Conservation (phyloP, 2,329 filamentous ascomycete genomes). For the Fusarium sacchari region DNA sequence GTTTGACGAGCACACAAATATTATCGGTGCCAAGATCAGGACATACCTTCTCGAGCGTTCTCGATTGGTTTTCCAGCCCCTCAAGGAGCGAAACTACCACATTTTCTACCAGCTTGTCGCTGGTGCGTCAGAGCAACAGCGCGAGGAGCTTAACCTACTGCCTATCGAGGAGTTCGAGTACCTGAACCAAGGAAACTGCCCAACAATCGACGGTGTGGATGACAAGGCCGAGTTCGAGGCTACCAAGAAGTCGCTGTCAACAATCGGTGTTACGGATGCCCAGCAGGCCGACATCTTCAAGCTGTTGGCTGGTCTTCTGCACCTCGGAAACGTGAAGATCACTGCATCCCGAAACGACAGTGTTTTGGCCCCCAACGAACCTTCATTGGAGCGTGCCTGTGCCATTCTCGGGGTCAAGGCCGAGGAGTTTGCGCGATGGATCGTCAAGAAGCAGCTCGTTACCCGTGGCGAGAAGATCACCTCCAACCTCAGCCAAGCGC, state of each 20-base stretch:
- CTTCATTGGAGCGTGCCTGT: conserved; percentile 83
- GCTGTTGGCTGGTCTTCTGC: conserved; percentile 87
- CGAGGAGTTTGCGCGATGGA: conserved; percentile 93
- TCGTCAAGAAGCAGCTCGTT: conserved; percentile 97
- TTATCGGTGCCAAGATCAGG: conserved; percentile 96
- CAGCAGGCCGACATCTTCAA: conserved; percentile 90
- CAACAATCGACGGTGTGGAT: conserved; percentile 92
- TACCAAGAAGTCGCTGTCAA: conserved; percentile 84
- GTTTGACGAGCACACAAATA: conserved; percentile 95
- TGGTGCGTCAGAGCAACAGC: conserved; percentile 86
- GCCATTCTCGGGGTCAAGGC: conserved; percentile 87
- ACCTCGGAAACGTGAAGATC: conserved; percentile 97
- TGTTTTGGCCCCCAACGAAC: conserved; percentile 81
- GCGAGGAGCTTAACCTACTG: conserved; percentile 80
- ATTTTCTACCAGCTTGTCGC: conserved; percentile 98
- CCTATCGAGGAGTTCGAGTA: conserved; percentile 94
- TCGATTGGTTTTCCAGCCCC: conserved; percentile 93
- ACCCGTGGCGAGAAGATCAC: conserved; percentile 98
- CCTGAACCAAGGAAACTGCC: conserved; percentile 92
- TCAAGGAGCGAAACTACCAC: conserved; percentile 98
- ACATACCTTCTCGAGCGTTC: conserved; percentile 96
- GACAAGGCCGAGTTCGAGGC: conserved; percentile 94
- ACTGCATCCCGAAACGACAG: conserved; percentile 90
- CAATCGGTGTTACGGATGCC: conserved; percentile 80
- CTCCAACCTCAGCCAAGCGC: conserved; percentile 92